Evolutionary conservation across 2,329 filamentous ascomycete genomes (phyloP).

Genomic region (Sporothrix phasma): DNA sequence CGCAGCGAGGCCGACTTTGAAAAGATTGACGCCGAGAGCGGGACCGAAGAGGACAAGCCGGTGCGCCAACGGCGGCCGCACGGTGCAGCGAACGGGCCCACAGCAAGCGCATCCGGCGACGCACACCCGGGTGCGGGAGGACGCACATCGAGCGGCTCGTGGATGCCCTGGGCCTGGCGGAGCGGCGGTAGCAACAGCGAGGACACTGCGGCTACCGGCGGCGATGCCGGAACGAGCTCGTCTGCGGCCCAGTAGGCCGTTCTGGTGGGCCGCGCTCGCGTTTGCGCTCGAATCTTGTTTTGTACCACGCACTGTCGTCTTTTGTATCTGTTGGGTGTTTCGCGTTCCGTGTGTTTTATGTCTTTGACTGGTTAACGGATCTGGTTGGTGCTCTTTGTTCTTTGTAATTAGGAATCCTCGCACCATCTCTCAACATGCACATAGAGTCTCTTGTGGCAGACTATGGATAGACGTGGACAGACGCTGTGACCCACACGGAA

Average conservation of each 20-base stretch:
- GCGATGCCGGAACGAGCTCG: constrained; percentile 27
- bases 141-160: constrained; percentile 28
- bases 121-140: constrained; percentile 8
- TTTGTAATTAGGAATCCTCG: too few species aligned
- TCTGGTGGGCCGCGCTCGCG: not conserved
- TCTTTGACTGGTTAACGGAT: not conserved
- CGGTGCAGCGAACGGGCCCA: constrained; percentile 15
- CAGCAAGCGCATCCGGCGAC: not conserved
- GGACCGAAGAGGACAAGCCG: constrained; percentile 39
- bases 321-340: not conserved
- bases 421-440: not conserved
- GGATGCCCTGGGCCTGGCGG: constrained; percentile 42
- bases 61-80: constrained; percentile 20
- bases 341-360: not conserved
- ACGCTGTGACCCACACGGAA: not conserved
- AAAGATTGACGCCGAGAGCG: constrained; percentile 65
- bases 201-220: constrained; percentile 32
- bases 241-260: constrained; percentile 27
- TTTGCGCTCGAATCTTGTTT: not conserved
- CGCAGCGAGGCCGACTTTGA: constrained; percentile 84
- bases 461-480: not conserved
- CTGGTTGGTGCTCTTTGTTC: not conserved
- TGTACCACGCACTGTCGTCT: not conserved
- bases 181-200: constrained; percentile 28
- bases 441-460: not conserved